phyloP scores from a whole-genome alignment of 208 protist genomes.

The Crithidia mellificae region DNA sequence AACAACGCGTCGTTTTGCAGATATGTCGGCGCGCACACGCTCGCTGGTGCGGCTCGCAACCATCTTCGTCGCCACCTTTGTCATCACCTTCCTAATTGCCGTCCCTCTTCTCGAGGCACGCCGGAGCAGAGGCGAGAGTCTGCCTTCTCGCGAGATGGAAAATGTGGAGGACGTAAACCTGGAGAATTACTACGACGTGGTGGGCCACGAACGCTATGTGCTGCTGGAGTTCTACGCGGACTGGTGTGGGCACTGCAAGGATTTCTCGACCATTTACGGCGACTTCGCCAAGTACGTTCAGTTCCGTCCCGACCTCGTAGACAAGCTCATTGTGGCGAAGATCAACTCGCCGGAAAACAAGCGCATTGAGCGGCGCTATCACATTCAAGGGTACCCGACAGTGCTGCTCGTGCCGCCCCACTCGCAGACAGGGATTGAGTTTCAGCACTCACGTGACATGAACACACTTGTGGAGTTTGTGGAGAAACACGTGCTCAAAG shows the following conservation, averaged over 20 bases:
- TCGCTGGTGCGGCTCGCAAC: constrained; percentile 4
- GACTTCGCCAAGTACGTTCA: constrained; percentile 25
- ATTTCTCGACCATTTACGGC: constrained; percentile 36
- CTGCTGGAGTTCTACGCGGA: constrained; percentile 86
- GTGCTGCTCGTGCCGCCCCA: constrained; percentile 44
- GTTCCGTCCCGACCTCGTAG: constrained; percentile 19
- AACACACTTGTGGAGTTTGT: constrained; percentile 39
- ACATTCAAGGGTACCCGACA: constrained; percentile 50
- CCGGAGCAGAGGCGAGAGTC: not conserved
- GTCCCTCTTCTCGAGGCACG: not conserved
- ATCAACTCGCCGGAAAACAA: constrained; percentile 29
- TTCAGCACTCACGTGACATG: constrained; percentile 26
- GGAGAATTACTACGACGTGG: constrained; percentile 47
- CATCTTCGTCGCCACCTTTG: constrained; percentile 9
- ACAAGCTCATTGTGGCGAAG: constrained; percentile 41
- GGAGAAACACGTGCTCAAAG: constrained; percentile 9
- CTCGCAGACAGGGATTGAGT: constrained; percentile 29
- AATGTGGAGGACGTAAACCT: constrained; percentile 37
- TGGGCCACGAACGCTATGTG: constrained; percentile 40
- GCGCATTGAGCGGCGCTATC: constrained; percentile 22
- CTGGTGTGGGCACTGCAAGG: constrained; percentile 71
- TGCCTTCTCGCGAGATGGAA: constrained; percentile 22
- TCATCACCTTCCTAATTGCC: not conserved
- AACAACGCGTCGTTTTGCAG: not conserved
- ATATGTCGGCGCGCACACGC: not conserved